A percentile compares a stretch with the other conserved stretches of the same genome.
phyloP scores from a whole-genome alignment of 805 yeast genomes.

The Metschnikowia sp. region DNA sequence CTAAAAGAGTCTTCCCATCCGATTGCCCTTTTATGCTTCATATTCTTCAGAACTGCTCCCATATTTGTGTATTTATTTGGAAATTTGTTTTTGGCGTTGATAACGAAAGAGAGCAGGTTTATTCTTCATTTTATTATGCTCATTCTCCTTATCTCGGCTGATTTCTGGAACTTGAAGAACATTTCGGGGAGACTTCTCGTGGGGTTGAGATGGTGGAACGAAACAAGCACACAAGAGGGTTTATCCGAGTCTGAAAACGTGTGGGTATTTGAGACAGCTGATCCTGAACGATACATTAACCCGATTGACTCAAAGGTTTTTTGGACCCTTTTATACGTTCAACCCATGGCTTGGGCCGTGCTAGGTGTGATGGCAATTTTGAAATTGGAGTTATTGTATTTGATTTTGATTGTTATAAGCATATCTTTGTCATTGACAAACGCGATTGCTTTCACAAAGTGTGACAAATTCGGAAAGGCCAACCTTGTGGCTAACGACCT shows the following conservation, averaged over 20 bases:
- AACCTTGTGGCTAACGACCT: conserved; percentile 59
- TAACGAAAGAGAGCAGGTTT: conserved; percentile 38
- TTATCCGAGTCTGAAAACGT: conserved; percentile 55
- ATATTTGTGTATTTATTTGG: conserved; percentile 70
- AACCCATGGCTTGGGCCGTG: conserved; percentile 74
- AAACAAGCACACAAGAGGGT: conserved; percentile 35
- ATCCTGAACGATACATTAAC: conserved; percentile 67
- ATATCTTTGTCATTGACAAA: conserved; percentile 73
- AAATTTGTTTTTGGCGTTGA: conserved; percentile 51
- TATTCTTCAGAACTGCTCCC: conserved; percentile 62
- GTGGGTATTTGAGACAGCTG: conserved; percentile 89
- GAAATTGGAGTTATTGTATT: conserved; percentile 68
- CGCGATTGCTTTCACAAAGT: conserved; percentile 84
- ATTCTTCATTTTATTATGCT: conserved; percentile 77
- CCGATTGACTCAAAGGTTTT: conserved; percentile 89
- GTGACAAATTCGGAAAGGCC: conserved; percentile 90
- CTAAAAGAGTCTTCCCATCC: conserved; percentile 78
- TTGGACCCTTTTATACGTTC: conserved; percentile 73
- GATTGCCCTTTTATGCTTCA: conserved; percentile 63
- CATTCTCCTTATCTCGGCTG: conserved; percentile 75
- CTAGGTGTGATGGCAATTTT: conserved; percentile 76
- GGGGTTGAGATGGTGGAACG: conserved; percentile 98
- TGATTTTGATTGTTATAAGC: conserved; percentile 64
- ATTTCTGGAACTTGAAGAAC: conserved; percentile 92
- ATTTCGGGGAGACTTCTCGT: conserved; percentile 86